A percentile compares a stretch with the other conserved stretches of the same genome.
Conservation (phyloP, 1,284 basidiomycete species). For the Blastosporella zonata region DNA sequence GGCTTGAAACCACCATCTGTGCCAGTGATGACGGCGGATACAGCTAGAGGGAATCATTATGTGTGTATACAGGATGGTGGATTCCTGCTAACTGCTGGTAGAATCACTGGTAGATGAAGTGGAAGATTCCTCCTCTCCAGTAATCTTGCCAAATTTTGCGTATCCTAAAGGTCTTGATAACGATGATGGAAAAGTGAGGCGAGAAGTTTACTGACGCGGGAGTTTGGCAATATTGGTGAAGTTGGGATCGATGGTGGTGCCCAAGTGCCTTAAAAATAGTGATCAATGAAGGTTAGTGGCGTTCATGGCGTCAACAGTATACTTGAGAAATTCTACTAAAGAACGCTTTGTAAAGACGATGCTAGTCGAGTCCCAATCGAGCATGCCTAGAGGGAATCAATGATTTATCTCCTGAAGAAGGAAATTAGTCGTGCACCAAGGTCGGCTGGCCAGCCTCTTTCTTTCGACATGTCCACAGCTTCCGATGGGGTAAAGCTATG, state of each 20-base stretch:
- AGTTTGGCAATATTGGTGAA: constrained; percentile 68
- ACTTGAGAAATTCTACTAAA: constrained; percentile 73
- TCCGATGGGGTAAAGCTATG: constrained; percentile 57
- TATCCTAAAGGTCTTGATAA: constrained; percentile 40
- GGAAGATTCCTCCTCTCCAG: constrained; percentile 15
- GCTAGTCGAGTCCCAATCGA: constrained; percentile 70
- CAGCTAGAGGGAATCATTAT: not conserved
- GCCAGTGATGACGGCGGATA: constrained; percentile 6
- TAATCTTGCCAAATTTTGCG: constrained; percentile 55
- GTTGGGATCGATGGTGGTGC: constrained; percentile 69
- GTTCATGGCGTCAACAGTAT: constrained; percentile 15
- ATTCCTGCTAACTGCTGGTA: not conserved
- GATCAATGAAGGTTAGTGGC: constrained; percentile 15
- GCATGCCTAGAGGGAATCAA: constrained; percentile 47
- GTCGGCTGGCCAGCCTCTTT: constrained; percentile 65
- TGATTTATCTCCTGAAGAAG: not conserved
- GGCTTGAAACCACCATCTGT: constrained; percentile 38
- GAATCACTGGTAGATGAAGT: constrained; percentile 2
- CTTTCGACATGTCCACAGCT: constrained; percentile 55
- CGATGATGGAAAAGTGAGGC: not conserved
- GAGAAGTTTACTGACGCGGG: constrained; percentile 45
- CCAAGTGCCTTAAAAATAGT: constrained; percentile 51
- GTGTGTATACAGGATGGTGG: not conserved
- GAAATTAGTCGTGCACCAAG: constrained; percentile 43
- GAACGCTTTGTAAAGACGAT: constrained; percentile 74